Evolutionary conservation across 169 alveolate genomes (phyloP).

Genomic region (Eimeria tenella): DNA sequence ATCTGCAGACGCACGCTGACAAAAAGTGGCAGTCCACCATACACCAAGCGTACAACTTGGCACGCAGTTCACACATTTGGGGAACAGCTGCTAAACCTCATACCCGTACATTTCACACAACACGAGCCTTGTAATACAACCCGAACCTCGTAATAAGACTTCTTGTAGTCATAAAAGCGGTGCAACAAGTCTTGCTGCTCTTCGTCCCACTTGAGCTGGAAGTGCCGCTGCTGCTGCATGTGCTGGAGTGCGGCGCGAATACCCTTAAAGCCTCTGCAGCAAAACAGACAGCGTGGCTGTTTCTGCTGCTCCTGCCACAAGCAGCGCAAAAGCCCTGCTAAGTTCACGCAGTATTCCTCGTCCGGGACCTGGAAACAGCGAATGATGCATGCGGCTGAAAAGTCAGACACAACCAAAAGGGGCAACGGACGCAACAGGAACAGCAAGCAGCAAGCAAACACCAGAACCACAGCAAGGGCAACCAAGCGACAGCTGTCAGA

Average conservation of each 20-base stretch:
- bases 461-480: not conserved
- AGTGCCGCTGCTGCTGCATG: slow-evolving; percentile 75
- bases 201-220: slow-evolving; percentile 59
- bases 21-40: not conserved
- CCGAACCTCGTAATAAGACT: slow-evolving; percentile 43
- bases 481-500: no score
- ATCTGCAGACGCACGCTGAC: slow-evolving; percentile 24
- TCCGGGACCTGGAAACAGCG: slow-evolving; percentile 43
- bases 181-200: slow-evolving; percentile 63
- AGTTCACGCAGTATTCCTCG: slow-evolving; percentile 60
- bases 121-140: not conserved
- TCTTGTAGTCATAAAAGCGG: slow-evolving; percentile 37
- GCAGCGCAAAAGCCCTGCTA: slow-evolving; percentile 33
- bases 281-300: slow-evolving; percentile 59
- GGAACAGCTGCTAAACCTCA: not conserved
- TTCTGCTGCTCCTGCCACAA: slow-evolving; percentile 73
- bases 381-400: not conserved
- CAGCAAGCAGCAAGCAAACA: not conserved
- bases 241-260: slow-evolving; percentile 67
- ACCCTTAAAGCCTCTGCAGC: slow-evolving; percentile 53
- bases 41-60: not conserved
- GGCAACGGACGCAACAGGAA: not conserved
- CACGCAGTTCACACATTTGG: not conserved
- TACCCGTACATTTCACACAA: not conserved
- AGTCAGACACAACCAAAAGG: not conserved